phyloP scores from a whole-genome alignment of 352 stramenopile genomes.

The Peronospora farinosa region DNA sequence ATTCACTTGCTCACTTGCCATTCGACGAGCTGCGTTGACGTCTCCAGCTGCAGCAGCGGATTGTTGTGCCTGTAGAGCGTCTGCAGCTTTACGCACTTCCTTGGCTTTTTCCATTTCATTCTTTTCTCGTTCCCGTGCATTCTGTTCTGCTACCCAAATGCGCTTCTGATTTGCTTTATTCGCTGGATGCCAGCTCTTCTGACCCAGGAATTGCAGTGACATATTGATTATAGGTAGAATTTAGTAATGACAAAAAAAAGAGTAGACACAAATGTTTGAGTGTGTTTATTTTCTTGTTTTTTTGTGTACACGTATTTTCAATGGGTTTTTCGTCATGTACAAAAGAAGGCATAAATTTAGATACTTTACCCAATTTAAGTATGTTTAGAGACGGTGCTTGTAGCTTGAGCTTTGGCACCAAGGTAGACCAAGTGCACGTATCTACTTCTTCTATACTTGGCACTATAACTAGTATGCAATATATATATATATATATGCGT shows the following conservation, averaged over 20 bases:
- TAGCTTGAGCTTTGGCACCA: constrained; percentile 41
- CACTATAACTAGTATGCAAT: neutral
- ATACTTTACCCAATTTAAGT: neutral
- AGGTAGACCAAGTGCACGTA: constrained; percentile 12
- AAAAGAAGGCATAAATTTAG: no score
- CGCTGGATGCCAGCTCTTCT: constrained; percentile 74
- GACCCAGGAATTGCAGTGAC: constrained; percentile 77
- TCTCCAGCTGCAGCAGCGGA: constrained; percentile 55
- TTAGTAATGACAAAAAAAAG: neutral
- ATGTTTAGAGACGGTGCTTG: constrained; percentile 33
- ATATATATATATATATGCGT: no score
- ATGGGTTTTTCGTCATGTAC: no score
- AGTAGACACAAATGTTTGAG: constrained; percentile 2
- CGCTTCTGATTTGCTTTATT: constrained; percentile 81
- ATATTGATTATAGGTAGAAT: constrained; percentile 20
- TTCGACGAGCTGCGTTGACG: constrained; percentile 31
- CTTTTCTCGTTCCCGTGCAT: constrained; percentile 40
- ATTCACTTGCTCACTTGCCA: constrained; percentile 50
- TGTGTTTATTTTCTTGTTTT: neutral
- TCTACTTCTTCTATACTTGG: neutral
- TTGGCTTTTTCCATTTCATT: constrained; percentile 52
- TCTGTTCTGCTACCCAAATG: constrained; percentile 81
- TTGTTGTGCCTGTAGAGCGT: constrained; percentile 49
- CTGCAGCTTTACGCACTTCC: constrained; percentile 59
- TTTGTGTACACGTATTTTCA: neutral